A percentile compares a stretch with the other conserved stretches of the same genome.
Evolutionary conservation across 805 yeast species (phyloP).

Genomic region (Jamesozyma rosinii): DNA sequence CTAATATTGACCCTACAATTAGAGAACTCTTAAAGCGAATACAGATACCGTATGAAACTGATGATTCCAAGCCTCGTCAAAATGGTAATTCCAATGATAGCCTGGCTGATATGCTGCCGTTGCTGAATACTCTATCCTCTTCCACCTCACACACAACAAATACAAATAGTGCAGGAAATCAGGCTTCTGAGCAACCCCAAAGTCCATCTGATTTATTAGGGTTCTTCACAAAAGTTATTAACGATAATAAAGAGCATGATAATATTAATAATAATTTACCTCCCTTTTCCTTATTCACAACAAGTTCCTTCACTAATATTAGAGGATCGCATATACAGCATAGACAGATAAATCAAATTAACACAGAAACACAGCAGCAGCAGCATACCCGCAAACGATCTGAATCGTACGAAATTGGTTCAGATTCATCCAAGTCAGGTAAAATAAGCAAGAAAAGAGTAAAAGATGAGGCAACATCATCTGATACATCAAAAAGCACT

Average conservation of each 20-base stretch:
- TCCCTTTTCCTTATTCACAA: not conserved
- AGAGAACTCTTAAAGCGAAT: slow-evolving; percentile 15
- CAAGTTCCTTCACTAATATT: not conserved
- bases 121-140: not conserved
- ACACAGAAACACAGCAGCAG: not conserved
- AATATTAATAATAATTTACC: not conserved
- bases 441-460: not conserved
- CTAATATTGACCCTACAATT: slow-evolving; percentile 19
- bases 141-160: not conserved
- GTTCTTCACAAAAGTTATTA: not conserved
- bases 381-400: not conserved
- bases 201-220: not conserved
- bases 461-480: not conserved
- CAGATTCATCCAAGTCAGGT: not conserved
- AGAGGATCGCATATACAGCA: not conserved
- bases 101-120: not conserved
- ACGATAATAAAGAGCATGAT: not conserved
- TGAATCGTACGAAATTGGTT: not conserved
- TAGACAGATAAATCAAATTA: not conserved
- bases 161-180: not conserved
- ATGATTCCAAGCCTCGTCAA: not conserved
- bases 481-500: not conserved
- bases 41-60: not conserved
- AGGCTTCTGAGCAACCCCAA: not conserved
- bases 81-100: not conserved